Conservation (phyloP, 1,139 yeast genomes). For the Protomyces macrosporus region DNA sequence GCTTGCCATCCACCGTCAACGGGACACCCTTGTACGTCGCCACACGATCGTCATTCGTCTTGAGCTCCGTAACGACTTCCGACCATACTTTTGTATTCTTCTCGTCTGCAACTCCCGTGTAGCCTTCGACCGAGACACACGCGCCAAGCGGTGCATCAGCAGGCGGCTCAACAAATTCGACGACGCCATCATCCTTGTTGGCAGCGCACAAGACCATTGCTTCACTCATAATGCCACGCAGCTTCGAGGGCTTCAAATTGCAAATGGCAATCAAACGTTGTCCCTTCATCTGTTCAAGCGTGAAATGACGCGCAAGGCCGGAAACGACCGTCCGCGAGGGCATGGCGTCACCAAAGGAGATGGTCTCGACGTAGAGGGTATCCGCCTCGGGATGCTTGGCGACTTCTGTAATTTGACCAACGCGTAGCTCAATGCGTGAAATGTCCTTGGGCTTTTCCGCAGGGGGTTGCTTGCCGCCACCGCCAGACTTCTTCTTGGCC, state of each 20-base stretch:
- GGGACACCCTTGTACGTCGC: conserved; percentile 18
- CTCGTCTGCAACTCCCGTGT: conserved; percentile 17
- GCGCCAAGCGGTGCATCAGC: conserved; percentile 13
- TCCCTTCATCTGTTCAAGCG: conserved; percentile 76
- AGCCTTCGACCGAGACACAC: conserved; percentile 13
- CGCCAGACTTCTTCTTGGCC: conserved; percentile 11
- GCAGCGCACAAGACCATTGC: conserved; percentile 65
- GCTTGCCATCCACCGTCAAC: conserved; percentile 10
- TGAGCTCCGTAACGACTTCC: conserved; percentile 14
- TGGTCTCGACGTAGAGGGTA: conserved; percentile 89
- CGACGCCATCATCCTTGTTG: conserved; percentile 11
- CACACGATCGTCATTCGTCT: conserved; percentile 5
- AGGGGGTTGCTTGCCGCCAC: background rate
- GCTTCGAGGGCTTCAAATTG: conserved; percentile 72
- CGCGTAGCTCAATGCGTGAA: conserved; percentile 84
- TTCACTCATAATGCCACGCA: conserved; percentile 90
- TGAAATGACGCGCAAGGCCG: conserved; percentile 74
- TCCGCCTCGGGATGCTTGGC: conserved; percentile 98
- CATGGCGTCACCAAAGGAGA: conserved; percentile 90
- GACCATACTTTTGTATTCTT: conserved; percentile 23
- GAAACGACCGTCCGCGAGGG: conserved; percentile 98
- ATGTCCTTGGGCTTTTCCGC: conserved; percentile 48
- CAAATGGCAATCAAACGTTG: conserved; percentile 78
- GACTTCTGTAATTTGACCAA: conserved; percentile 95
- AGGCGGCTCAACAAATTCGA: conserved; percentile 21